Evolutionary conservation across 2,329 filamentous ascomycete genomes (phyloP).

Genomic region (Microdochium paspali): DNA sequence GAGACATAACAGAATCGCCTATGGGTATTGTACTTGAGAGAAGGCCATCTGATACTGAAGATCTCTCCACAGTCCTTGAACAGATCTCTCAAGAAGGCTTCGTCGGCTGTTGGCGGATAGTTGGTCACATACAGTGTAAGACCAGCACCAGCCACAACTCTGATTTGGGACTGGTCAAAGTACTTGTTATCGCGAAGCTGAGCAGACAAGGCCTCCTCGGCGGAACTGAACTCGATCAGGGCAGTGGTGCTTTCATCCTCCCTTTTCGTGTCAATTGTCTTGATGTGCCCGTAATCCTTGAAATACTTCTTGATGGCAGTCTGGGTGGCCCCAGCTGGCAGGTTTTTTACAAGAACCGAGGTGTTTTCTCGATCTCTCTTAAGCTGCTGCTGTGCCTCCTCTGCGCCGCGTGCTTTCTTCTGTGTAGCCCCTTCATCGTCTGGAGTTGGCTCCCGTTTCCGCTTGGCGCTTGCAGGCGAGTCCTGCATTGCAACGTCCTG

Average conservation of each 20-base stretch:
- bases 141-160: conserved; percentile 64
- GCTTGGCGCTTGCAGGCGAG: conserved; percentile 45
- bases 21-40: conserved; percentile 77
- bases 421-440: conserved; percentile 20
- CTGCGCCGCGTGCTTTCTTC: conserved; percentile 22
- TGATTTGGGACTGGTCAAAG: conserved; percentile 63
- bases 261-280: conserved; percentile 60
- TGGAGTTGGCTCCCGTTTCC: conserved; percentile 59
- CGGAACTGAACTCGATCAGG: conserved; percentile 74
- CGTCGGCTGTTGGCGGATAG: conserved; percentile 70
- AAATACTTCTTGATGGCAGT: conserved; percentile 82
- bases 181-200: conserved; percentile 73
- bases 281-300: conserved; percentile 78
- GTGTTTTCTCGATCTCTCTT: conserved; percentile 89
- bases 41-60: conserved; percentile 79
- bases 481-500: conserved; percentile 16
- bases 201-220: conserved; percentile 74
- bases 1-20: conserved; percentile 94
- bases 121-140: conserved; percentile 87
- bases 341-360: conserved; percentile 69
- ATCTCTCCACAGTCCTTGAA: conserved; percentile 74
- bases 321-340: conserved; percentile 62
- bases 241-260: conserved; percentile 57
- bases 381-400: conserved; percentile 30
- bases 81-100: conserved; percentile 56